Conservation (phyloP, 768 basidiomycete genomes). For the Leucocoprinus birnbaumii region DNA sequence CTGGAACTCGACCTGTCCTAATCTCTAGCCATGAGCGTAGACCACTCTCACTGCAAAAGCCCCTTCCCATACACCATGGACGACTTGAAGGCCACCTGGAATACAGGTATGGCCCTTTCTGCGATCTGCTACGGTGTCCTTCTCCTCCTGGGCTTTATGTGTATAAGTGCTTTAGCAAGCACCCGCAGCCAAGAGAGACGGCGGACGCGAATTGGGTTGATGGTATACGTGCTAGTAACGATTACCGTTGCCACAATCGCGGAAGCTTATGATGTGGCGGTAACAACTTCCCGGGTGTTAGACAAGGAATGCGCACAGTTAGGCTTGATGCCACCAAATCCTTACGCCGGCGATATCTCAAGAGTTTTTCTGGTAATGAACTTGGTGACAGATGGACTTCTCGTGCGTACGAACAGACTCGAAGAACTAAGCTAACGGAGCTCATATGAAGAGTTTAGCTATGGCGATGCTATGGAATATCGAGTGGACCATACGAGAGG, state of each 20-base stretch:
- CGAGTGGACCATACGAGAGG: neutral
- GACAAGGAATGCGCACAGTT: neutral
- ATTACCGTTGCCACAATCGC: neutral
- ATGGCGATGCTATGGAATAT: neutral
- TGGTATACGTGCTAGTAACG: neutral
- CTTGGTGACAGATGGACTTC: constrained; percentile 1
- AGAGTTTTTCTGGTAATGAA: neutral
- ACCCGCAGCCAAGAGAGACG: neutral
- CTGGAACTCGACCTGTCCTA: too few relatives aligned
- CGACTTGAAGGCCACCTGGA: neutral
- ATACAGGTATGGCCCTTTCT: neutral
- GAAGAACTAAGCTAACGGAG: neutral
- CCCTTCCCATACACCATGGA: neutral
- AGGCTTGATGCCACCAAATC: neutral
- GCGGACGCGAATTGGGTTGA: neutral
- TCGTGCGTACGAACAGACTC: neutral
- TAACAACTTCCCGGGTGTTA: neutral
- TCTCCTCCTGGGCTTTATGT: neutral
- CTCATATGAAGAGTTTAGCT: neutral
- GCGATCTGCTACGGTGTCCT: neutral
- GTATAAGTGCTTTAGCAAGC: neutral
- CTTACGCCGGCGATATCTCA: neutral
- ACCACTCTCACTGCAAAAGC: too few relatives aligned
- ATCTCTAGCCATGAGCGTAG: too few relatives aligned
- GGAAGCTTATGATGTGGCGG: neutral